phyloP scores from a whole-genome alignment of 2,329 filamentous ascomycete species.

The Aspergillus sp. region DNA sequence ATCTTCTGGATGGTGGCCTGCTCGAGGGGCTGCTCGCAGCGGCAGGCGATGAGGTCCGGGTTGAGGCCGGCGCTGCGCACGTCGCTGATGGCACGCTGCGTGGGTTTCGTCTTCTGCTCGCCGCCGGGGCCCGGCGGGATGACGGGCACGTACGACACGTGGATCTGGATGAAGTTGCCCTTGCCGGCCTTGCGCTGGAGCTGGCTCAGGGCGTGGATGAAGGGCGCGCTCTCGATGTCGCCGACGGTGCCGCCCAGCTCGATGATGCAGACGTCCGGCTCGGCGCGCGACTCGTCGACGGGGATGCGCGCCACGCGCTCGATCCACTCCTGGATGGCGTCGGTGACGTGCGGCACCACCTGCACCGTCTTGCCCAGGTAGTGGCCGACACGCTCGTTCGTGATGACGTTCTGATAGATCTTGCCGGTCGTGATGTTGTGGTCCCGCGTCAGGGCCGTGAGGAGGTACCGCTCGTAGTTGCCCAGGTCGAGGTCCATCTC shows the following conservation, averaged over 20 bases:
- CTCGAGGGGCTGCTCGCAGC: slow-evolving; percentile 76
- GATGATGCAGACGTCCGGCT: slow-evolving; percentile 87
- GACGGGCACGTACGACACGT: slow-evolving; percentile 76
- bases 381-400: slow-evolving; percentile 68
- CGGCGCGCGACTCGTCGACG: slow-evolving; percentile 77
- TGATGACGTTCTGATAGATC: slow-evolving; percentile 86
- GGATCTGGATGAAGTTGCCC: slow-evolving; percentile 82
- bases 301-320: slow-evolving; percentile 80
- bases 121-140: slow-evolving; percentile 43
- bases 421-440: slow-evolving; percentile 98
- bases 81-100: slow-evolving; percentile 82
- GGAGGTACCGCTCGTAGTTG: slow-evolving; percentile 79
- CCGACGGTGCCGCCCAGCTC: slow-evolving; percentile 55
- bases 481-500: slow-evolving; percentile 74
- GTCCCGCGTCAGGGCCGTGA: slow-evolving; percentile 76
- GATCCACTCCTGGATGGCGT: slow-evolving; percentile 87
- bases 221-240: slow-evolving; percentile 84
- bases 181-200: slow-evolving; percentile 69
- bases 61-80: slow-evolving; percentile 76
- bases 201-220: slow-evolving; percentile 82
- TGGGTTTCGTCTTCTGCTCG: slow-evolving; percentile 96
- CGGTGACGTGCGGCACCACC: slow-evolving; percentile 87
- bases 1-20: slow-evolving; percentile 79
- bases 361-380: slow-evolving; percentile 89
- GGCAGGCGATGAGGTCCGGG: slow-evolving; percentile 85